Percentiles rank a stretch among this genome's conserved stretches.
These are phyloP conservation scores for Trametes cingulata DNA, from an alignment of 768 basidiomycete genomes.

Conservation along the genomic window DNA sequence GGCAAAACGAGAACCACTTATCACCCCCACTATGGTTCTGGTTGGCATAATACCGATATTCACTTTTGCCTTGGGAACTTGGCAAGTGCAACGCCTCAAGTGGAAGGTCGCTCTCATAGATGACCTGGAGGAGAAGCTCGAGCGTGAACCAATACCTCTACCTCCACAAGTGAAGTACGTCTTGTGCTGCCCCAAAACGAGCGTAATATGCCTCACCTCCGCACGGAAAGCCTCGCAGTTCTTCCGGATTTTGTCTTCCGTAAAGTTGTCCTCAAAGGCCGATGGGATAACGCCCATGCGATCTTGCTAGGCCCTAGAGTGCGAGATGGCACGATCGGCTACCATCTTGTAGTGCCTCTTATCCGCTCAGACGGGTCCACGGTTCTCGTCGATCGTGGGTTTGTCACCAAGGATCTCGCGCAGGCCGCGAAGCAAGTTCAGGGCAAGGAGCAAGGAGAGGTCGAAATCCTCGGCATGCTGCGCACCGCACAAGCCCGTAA, in stretches of 20 bases:
- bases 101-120: conserved; percentile 97
- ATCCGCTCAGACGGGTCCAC: conserved; percentile 78
- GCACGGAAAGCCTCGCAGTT: conserved; percentile 67
- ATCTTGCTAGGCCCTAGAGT: conserved; percentile 86
- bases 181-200: conserved; percentile 5
- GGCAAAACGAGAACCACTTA: conserved; percentile 57
- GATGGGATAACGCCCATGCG: conserved; percentile 74
- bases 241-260: conserved; percentile 90
- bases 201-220: not conserved
- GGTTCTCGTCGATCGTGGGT: conserved; percentile 90
- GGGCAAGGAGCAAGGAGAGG: conserved; percentile 49
- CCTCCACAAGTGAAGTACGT: conserved; percentile 85
- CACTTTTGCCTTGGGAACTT: conserved; percentile 86
- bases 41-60: conserved; percentile 88
- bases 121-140: conserved; percentile 88
- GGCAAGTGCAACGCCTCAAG: conserved; percentile 91
- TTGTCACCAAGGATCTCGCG: conserved; percentile 65
- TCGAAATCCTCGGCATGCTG: conserved; percentile 85
- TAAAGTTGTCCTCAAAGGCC: conserved; percentile 76
- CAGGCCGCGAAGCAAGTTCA: conserved; percentile 25
- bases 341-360: conserved; percentile 86
- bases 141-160: conserved; percentile 72
- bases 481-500: conserved; percentile 74
- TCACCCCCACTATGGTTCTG: conserved; percentile 70
- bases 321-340: conserved; percentile 86